phyloP scores from a whole-genome alignment of 2,329 filamentous ascomycete genomes.

The Colletotrichum tamarilloi region DNA sequence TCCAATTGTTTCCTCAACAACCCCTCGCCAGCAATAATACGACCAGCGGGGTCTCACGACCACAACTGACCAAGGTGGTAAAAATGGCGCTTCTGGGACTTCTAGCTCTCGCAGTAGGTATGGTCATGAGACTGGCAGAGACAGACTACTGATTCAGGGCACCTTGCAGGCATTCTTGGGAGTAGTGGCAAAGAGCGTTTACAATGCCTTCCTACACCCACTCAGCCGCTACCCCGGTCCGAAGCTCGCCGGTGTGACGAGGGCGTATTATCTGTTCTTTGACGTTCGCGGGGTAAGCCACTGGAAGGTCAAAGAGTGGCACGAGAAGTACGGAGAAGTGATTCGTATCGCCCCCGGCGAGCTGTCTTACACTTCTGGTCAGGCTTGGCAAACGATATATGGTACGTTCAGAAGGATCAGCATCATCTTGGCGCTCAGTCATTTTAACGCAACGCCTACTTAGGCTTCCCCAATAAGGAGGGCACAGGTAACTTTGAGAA shows the following conservation, averaged over 20 bases:
- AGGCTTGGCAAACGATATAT: conserved; percentile 55
- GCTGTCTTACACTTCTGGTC: conserved; percentile 49
- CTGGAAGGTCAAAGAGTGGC: conserved; percentile 35
- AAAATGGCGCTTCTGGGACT: conserved; percentile 15
- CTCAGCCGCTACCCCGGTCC: conserved; percentile 45
- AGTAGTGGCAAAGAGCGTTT: conserved; percentile 36
- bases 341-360: conserved; percentile 53
- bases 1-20: neutral
- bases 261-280: conserved; percentile 29
- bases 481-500: conserved; percentile 29
- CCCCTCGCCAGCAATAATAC: neutral
- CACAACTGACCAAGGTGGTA: neutral
- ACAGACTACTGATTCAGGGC: neutral
- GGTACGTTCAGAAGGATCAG: conserved; percentile 32
- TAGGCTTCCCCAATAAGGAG: conserved; percentile 26
- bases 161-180: conserved; percentile 10
- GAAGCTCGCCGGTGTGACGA: conserved; percentile 36
- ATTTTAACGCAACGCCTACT: neutral
- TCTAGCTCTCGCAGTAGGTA: conserved; percentile 13
- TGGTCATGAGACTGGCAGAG: neutral
- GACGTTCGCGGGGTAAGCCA: conserved; percentile 28
- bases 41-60: conserved; percentile 7
- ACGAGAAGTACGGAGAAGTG: conserved; percentile 44
- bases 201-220: conserved; percentile 44
- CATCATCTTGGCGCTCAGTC: neutral